These are phyloP conservation scores for Sphaerulina vaccinii DNA, from an alignment of 2,329 filamentous ascomycete genomes.

Conservation along the genomic window DNA sequence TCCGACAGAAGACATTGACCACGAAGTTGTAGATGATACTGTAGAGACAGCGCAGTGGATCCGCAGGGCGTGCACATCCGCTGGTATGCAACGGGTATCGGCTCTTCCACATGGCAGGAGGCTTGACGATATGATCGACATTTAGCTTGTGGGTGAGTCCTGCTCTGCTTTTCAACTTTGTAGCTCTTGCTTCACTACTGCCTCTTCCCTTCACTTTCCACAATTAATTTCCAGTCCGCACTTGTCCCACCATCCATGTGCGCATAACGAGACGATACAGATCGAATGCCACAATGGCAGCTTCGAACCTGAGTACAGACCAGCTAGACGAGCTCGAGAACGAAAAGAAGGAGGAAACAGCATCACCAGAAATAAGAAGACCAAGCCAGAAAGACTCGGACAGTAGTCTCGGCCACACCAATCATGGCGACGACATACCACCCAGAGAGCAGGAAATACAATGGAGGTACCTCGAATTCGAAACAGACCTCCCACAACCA, in stretches of 20 bases:
- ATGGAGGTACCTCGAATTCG: slow-evolving; percentile 62
- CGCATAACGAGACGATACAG: not conserved
- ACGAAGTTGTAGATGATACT: too few species aligned
- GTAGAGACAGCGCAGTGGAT: too few species aligned
- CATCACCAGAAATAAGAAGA: not conserved
- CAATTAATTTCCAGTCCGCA: not conserved
- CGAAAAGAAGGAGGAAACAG: not conserved
- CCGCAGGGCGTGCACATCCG: too few species aligned
- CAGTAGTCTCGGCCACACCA: slow-evolving; percentile 18
- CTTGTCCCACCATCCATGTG: not conserved
- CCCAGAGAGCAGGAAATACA: slow-evolving; percentile 41
- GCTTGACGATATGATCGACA: too few species aligned
- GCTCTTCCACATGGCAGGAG: too few species aligned
- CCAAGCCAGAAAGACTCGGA: slow-evolving; percentile 18
- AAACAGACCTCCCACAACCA: slow-evolving; percentile 56
- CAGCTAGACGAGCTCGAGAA: not conserved
- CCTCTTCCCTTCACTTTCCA: not conserved
- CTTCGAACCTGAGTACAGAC: slow-evolving; percentile 10
- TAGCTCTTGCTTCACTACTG: not conserved
- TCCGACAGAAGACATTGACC: too few species aligned
- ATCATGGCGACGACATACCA: not conserved
- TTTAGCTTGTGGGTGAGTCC: too few species aligned
- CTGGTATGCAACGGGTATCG: too few species aligned
- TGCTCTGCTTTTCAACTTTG: too few species aligned
- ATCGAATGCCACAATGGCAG: slow-evolving; percentile 3